Evolutionary conservation across 495 filamentous ascomycete species (phyloP), one percentile per base, ranked within the genome.

Genomic region (Lepraria neglecta): DNA sequence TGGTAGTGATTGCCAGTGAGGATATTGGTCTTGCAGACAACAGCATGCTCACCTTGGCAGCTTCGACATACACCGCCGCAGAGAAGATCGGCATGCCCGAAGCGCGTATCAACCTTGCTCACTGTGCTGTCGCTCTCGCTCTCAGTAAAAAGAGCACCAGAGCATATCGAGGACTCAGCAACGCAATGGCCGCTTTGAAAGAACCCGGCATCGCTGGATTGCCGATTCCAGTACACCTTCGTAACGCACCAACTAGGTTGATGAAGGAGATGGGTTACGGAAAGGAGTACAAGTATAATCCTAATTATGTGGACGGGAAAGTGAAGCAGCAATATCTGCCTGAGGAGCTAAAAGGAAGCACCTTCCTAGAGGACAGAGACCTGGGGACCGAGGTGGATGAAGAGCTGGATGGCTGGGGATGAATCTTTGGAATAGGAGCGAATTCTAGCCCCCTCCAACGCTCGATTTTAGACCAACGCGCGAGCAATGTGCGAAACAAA

Each of bases 21-120:
- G 92, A 97, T 66, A 85, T 98, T 52, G 94, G 94, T 1, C 74
- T 98, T 3, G 94, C 94, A 19, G 91, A 97, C 70, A 94, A 90
- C 70, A 83, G 78, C 35, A 84, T 98, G 76, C 77, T 97, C 2
- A 81, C 84, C 1, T 81, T 98, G 0, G 91, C 92, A 12, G 92
- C 87, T 0, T 87, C 91, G 2, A 82, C 92, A 0, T 89, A 92
- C 71, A 83, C 84, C 4, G 92, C 94, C 0, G 86, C 88, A 6
- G 88, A 96, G 69, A 90, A 89, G 70, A 84, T 98, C 58, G 94
- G 94, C 15, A 86, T 98, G 77, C 94, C 94, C 6, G 94, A 98
- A 74, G 91, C 90, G 14, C 84, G 92, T 17, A 97, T 98, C 68
- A 90, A 92, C 56, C 76, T 98, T 4, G 92, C 89, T 0, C 94